Conservation (phyloP, 73 alveolate species). For the Loxodes magnus region DNA sequence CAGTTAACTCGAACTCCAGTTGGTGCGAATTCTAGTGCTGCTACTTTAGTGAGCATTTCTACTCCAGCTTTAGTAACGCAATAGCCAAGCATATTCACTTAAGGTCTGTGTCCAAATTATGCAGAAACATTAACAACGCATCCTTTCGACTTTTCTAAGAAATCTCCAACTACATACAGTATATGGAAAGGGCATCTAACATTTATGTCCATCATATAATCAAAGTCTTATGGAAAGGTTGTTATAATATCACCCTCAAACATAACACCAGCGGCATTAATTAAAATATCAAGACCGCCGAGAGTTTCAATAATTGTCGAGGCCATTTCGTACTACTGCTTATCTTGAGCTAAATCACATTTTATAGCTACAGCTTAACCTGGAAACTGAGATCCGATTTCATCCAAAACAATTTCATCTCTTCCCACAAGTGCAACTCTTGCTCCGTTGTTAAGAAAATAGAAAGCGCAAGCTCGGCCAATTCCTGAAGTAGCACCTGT, state of each 20-base stretch:
- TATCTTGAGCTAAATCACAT: constrained; percentile 69
- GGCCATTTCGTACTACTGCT: constrained; percentile 53
- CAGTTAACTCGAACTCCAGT: constrained; percentile 87
- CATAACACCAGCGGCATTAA: constrained; percentile 79
- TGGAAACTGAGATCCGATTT: constrained; percentile 57
- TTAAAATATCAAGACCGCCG: constrained; percentile 68
- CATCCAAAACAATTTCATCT: constrained; percentile 51
- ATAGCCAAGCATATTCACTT: constrained; percentile 58
- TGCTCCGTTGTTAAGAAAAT: constrained; percentile 77
- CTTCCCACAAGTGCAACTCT: constrained; percentile 68
- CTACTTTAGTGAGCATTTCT: constrained; percentile 73
- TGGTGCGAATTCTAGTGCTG: constrained; percentile 75
- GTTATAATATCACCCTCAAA: constrained; percentile 72
- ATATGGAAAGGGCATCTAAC: constrained; percentile 56
- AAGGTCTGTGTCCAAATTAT: constrained; percentile 60
- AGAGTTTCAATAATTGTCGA: constrained; percentile 50
- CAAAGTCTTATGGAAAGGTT: constrained; percentile 84
- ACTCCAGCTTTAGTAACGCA: constrained; percentile 85
- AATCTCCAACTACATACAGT: constrained; percentile 40
- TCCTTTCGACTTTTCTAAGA: constrained; percentile 42
- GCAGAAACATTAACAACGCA: constrained; percentile 66
- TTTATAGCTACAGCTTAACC: constrained; percentile 53
- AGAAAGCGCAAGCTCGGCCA: constrained; percentile 66
- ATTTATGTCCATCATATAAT: constrained; percentile 73
- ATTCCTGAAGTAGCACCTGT: constrained; percentile 88